A percentile compares a stretch with the other conserved stretches of the same genome.
phyloP scores from a whole-genome alignment of 257 asterid species.

The Fraxinus excelsior region DNA sequence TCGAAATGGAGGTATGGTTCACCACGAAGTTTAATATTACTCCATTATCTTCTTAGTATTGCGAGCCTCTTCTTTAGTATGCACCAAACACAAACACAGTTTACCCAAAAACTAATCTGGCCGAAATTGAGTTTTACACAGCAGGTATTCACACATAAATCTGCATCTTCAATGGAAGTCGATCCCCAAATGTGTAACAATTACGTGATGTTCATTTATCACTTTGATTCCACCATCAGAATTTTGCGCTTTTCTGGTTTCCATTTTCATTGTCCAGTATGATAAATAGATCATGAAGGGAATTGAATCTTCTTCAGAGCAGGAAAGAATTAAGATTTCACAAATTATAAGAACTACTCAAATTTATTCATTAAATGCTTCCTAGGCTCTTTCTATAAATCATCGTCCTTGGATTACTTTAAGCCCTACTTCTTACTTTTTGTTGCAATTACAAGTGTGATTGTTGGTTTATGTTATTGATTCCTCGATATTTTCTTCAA shows the following conservation, averaged over 20 bases:
- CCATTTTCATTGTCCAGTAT: not conserved
- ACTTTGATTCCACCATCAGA: not conserved
- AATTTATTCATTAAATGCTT: not conserved
- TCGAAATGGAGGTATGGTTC: too few relatives aligned
- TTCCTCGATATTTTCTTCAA: too few relatives aligned
- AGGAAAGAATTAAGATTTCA: not conserved
- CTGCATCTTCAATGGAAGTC: not conserved
- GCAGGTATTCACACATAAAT: not conserved
- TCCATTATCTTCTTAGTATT: too few relatives aligned
- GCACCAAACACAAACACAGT: too few relatives aligned
- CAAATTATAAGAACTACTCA: not conserved
- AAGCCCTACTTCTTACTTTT: not conserved
- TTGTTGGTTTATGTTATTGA: not conserved
- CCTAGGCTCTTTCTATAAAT: not conserved
- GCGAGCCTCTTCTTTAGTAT: too few relatives aligned
- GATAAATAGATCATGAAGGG: not conserved
- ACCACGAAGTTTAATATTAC: too few relatives aligned
- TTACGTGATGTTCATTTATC: not conserved
- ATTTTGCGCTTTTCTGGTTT: not conserved
- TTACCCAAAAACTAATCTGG: too few relatives aligned
- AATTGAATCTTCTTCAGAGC: not conserved
- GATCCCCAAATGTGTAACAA: not conserved
- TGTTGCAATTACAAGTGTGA: not conserved
- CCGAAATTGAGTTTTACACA: not conserved
- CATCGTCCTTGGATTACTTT: not conserved